Evolutionary conservation across 2,329 filamentous ascomycete species (phyloP).

Genomic region (Ramularia endophylla): DNA sequence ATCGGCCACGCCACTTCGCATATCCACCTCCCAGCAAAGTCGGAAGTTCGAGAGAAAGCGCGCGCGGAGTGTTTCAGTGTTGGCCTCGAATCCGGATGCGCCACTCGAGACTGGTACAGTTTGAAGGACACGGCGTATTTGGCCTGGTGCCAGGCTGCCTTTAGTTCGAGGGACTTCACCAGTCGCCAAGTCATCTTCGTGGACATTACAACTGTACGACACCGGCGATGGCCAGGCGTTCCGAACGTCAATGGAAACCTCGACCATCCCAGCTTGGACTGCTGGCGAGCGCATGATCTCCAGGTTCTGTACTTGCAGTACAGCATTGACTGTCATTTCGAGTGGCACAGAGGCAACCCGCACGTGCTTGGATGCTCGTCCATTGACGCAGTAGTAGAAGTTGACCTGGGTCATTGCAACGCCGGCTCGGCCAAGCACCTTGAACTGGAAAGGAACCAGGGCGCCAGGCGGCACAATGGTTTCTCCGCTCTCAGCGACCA

Average conservation of each 20-base stretch:
- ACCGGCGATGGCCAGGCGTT: constrained; percentile 87
- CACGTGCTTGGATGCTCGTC: constrained; percentile 11
- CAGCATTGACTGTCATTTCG: constrained; percentile 86
- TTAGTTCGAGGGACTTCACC: constrained; percentile 9
- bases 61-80: constrained; percentile 10
- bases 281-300: constrained; percentile 62
- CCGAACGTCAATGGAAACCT: constrained; percentile 75
- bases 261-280: constrained; percentile 57
- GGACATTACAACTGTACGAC: constrained; percentile 30
- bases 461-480: constrained; percentile 43
- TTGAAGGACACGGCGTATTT: constrained; percentile 18
- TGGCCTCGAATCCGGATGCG: constrained; percentile 8
- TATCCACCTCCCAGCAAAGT: constrained; percentile 18
- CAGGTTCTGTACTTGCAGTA: constrained; percentile 72
- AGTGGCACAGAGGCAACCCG: constrained; percentile 61
- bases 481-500: constrained; percentile 3
- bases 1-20: constrained; percentile 19
- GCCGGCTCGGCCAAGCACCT: constrained; percentile 80
- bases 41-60: constrained; percentile 16
- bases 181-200: constrained; percentile 6
- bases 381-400: constrained; percentile 59
- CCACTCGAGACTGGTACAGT: constrained; percentile 4
- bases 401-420: constrained; percentile 73
- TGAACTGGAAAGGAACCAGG: constrained; percentile 69
- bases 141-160: constrained; percentile 15